Evolutionary conservation across 1,284 basidiomycete species (phyloP).

Genomic region (Cryptococcus neoformans): DNA sequence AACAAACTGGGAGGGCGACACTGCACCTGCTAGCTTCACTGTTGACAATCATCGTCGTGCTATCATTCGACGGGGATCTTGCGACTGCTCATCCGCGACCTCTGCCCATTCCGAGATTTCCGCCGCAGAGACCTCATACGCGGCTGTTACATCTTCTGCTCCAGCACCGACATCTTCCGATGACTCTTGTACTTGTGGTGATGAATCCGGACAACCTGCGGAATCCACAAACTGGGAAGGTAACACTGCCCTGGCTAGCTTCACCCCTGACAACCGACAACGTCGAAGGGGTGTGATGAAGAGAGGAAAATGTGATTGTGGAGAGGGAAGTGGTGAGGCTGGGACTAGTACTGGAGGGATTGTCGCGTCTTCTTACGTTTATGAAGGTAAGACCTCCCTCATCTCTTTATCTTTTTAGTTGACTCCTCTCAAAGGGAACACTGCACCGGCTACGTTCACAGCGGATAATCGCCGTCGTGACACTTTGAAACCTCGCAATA

Average conservation of each 20-base stretch:
- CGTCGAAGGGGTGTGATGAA: slow-evolving; percentile 7
- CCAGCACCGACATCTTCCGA: slow-evolving; percentile 1
- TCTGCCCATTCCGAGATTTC: slow-evolving; percentile 3
- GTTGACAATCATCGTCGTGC: not conserved
- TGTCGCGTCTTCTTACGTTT: not conserved
- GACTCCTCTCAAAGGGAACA: not conserved
- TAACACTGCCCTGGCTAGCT: not conserved
- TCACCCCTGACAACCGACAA: not conserved
- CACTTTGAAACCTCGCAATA: not conserved
- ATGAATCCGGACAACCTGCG: not conserved
- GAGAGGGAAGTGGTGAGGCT: not conserved
- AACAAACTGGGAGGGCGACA: slow-evolving; percentile 5
- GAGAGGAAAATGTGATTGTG: slow-evolving; percentile 10
- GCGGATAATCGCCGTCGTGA: not conserved
- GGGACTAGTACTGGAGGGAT: not conserved
- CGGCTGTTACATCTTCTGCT: not conserved
- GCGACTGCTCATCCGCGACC: not conserved
- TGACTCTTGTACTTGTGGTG: slow-evolving; percentile 3
- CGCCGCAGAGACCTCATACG: not conserved
- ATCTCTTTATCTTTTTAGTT: too few species aligned
- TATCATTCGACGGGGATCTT: slow-evolving; percentile 2
- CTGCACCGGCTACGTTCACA: not conserved
- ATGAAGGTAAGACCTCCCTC: slow-evolving; percentile 1
- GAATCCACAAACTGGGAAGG: slow-evolving; percentile 4
- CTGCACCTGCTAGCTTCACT: slow-evolving; percentile 2